Conservation (phyloP, 192 early-diverging fungal genomes). For the Backusella morwellensis region DNA sequence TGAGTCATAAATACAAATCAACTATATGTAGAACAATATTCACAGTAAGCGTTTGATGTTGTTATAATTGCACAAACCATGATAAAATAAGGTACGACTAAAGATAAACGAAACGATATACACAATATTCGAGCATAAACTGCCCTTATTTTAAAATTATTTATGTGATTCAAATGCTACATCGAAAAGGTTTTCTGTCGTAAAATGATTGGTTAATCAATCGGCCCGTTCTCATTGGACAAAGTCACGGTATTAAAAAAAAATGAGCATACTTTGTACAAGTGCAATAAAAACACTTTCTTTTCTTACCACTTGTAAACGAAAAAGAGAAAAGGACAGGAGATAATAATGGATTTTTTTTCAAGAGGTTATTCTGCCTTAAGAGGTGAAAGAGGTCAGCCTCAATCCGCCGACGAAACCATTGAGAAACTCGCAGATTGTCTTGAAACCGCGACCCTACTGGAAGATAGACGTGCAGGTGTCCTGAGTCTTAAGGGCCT, state of each 20-base stretch:
- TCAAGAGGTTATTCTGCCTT: slow-evolving; percentile 61
- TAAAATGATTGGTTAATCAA: neutral
- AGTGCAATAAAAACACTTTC: neutral
- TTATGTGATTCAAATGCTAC: neutral
- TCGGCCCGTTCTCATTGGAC: neutral
- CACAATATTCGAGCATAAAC: too few species aligned
- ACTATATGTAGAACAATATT: too few species aligned
- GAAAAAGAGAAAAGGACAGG: neutral
- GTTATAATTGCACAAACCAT: too few species aligned
- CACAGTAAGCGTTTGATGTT: too few species aligned
- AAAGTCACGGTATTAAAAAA: neutral
- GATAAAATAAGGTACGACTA: too few species aligned
- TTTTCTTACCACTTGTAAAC: neutral
- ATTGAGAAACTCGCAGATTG: slow-evolving; percentile 84
- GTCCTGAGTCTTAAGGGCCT: slow-evolving; percentile 85
- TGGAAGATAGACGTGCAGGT: slow-evolving; percentile 89
- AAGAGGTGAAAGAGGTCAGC: slow-evolving; percentile 59
- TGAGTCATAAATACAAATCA: too few species aligned
- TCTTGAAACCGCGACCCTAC: slow-evolving; percentile 75
- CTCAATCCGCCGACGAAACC: slow-evolving; percentile 68
- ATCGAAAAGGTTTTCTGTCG: neutral
- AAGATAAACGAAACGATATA: too few species aligned
- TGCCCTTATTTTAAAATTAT: too few species aligned
- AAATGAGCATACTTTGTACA: neutral
- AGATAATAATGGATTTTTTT: slow-evolving; percentile 55